Base-by-base conservation (phyloP, 1,284 basidiomycete species). In the Meripilus lineatus region DNA sequence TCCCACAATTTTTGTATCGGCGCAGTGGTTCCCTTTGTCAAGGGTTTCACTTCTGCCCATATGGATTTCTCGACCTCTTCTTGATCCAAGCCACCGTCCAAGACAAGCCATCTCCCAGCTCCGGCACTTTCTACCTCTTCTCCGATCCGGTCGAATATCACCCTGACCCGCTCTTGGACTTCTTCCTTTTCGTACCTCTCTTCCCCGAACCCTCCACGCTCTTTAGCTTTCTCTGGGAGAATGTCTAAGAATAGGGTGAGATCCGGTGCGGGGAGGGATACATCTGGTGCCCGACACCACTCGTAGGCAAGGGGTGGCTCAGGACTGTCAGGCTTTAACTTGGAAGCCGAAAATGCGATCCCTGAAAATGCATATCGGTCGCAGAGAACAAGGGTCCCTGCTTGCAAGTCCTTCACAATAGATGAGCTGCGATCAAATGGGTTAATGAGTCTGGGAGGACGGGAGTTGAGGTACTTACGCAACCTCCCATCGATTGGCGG, bases 311-410 rank as follows among this genome's bases (percentile, higher is more conserved):
- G 62, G 2, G 30, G 28, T 39, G 46, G 38, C 5, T 36, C 30
- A 4, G 26, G 37, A 7, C 4, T 5, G 21, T 14, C 14, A 22
- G 5, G 36, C 17, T 45, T 41, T 37, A 72, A 79, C 64, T 98
- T 98, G 38, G 93, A 83, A 4, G 84, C 80, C 1, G 92, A 91
- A 66, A 97, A 99, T 1, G 93, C 94, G 51, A 95, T 88, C 1
- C 95, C 96, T 1, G 93, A 97, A 65, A 97, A 99, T 0, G 93
- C 91, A 62, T 99, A 99, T 28, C 96, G 80, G 63, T 99, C 95
- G 56, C 90, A 92, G 24, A 99, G 69, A 56, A 99, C 71, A 0
- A 78, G 77, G 5, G 80, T 84, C 0, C 93, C 93, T 0, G 68
- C 58, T 0, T 66, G 65, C 10, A 98, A 72, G 18, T 79, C 68